These are phyloP conservation scores for Rhodotorula toruloides DNA, from an alignment of 768 basidiomycete genomes.

Conservation along the genomic window DNA sequence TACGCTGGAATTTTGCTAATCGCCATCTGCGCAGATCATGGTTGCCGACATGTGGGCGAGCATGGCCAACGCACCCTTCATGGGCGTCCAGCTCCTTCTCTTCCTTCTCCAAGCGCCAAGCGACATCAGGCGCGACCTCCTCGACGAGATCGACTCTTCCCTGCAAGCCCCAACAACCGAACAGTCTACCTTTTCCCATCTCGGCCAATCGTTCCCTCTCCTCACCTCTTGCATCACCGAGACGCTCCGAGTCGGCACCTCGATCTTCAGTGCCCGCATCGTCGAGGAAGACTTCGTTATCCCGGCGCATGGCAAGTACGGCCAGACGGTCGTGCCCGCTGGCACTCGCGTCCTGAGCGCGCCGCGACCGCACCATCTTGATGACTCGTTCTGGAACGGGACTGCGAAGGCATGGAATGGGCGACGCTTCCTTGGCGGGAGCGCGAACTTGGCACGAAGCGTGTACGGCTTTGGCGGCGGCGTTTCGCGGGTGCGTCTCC, in stretches of 20 bases:
- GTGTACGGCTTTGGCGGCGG: conserved; percentile 38
- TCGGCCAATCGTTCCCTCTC: conserved; percentile 23
- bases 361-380: conserved; percentile 25
- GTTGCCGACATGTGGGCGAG: conserved; percentile 29
- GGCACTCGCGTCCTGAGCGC: conserved; percentile 13
- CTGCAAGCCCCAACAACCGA: not conserved
- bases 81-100: conserved; percentile 22
- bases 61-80: conserved; percentile 33
- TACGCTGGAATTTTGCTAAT: fast-evolving
- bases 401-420: conserved; percentile 29
- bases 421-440: conserved; percentile 24
- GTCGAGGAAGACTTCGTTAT: conserved; percentile 17
- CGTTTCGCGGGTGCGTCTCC: conserved; percentile 21
- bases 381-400: conserved; percentile 9
- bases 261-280: conserved; percentile 27
- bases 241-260: conserved; percentile 33
- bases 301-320: not conserved
- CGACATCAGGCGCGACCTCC: conserved; percentile 6
- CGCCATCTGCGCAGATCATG: not conserved
- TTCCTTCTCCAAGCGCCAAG: conserved; percentile 21
- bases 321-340: conserved; percentile 1
- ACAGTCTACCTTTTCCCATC: not conserved
- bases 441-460: conserved; percentile 2
- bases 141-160: conserved; percentile 15
- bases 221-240: conserved; percentile 30